These are phyloP conservation scores for Suillus alpinus DNA, from an alignment of 768 basidiomycete species.

Conservation along the genomic window DNA sequence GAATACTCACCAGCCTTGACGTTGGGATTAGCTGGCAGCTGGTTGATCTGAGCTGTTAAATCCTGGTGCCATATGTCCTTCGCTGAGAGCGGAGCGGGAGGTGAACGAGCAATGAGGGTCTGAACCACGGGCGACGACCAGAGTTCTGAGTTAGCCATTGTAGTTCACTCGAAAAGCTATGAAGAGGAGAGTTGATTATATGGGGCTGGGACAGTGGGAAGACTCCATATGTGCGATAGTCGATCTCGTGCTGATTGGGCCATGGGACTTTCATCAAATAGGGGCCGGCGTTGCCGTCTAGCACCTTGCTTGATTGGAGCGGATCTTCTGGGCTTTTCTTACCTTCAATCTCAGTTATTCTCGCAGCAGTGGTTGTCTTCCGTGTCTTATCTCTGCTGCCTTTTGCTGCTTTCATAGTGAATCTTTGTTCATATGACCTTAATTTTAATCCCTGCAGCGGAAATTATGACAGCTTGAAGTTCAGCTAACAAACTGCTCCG, in stretches of 20 bases:
- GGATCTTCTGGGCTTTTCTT: too few species aligned
- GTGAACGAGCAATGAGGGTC: slow-evolving; percentile 15
- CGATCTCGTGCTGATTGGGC: neutral
- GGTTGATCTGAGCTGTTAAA: slow-evolving; percentile 18
- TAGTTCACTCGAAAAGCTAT: neutral
- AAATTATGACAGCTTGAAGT: too few species aligned
- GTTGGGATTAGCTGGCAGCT: slow-evolving; percentile 13
- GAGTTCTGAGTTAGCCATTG: slow-evolving; percentile 3
- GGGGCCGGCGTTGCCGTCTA: too few species aligned
- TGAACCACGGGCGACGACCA: slow-evolving; percentile 14
- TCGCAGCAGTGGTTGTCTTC: too few species aligned
- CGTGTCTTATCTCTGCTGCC: too few species aligned
- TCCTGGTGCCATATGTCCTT: slow-evolving; percentile 14
- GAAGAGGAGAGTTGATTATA: neutral
- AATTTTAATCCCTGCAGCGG: too few species aligned
- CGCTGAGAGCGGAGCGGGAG: slow-evolving; percentile 12
- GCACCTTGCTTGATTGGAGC: too few species aligned
- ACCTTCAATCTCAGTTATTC: neutral
- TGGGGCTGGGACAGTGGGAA: neutral
- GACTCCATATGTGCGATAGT: neutral
- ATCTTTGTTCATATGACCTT: too few species aligned
- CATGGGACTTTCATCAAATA: neutral
- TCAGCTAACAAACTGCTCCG: too few species aligned
- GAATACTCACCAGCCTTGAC: slow-evolving; percentile 12
- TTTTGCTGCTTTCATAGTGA: too few species aligned